phyloP scores from a whole-genome alignment of 495 filamentous ascomycete genomes.

The Neurospora sp. region DNA sequence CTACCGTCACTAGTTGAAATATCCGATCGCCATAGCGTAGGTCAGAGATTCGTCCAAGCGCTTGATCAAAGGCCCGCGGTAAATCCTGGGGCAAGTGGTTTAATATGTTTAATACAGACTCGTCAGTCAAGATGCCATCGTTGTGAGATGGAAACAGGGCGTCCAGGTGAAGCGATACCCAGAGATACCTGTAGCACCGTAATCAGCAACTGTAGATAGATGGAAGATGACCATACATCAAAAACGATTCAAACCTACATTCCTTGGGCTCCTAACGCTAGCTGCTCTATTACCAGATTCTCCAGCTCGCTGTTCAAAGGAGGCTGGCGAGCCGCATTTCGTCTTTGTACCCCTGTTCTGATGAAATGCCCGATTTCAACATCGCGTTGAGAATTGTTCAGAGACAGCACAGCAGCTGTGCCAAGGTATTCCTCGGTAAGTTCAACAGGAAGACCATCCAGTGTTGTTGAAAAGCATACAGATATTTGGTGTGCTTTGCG shows the following conservation, averaged over 20 bases:
- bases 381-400: background rate
- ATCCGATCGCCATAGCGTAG: background rate
- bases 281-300: background rate
- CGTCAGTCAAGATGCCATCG: background rate
- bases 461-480: background rate
- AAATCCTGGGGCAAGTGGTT: background rate
- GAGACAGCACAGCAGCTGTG: background rate
- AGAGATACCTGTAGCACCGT: background rate
- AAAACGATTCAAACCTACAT: too few species aligned
- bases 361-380: background rate
- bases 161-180: slow-evolving; percentile 1
- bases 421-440: background rate
- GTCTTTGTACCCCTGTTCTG: background rate
- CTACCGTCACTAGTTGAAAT: background rate
- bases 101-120: background rate
- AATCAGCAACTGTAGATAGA: background rate
- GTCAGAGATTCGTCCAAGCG: background rate
- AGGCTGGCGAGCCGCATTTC: background rate
- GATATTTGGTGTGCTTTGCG: too few species aligned
- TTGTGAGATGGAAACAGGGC: background rate
- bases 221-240: too few species aligned
- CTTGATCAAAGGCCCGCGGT: background rate
- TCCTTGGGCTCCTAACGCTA: background rate
- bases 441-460: background rate
- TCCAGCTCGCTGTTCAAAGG: background rate